These are phyloP conservation scores for Penicillium sp. DNA, from an alignment of 2,329 filamentous ascomycete genomes.

Conservation along the genomic window DNA sequence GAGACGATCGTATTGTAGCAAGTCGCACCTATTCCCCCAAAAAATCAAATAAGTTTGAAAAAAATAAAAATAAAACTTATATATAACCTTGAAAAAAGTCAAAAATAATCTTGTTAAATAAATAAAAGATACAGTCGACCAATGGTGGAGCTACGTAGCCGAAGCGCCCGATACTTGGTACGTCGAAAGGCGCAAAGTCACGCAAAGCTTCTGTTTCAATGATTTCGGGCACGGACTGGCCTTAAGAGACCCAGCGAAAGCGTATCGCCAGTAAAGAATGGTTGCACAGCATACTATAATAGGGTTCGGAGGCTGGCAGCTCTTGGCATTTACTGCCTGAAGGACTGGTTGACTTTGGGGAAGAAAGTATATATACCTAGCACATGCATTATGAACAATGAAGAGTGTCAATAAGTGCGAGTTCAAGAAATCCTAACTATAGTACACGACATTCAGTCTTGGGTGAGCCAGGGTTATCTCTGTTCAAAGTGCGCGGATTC, in stretches of 20 bases:
- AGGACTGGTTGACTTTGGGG: neutral
- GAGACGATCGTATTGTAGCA: slow-evolving; percentile 1
- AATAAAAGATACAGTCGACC: slow-evolving; percentile 1
- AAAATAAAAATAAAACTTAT: neutral
- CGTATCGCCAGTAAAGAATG: slow-evolving; percentile 39
- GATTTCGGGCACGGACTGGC: slow-evolving; percentile 19
- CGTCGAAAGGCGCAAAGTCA: slow-evolving; percentile 8
- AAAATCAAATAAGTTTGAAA: neutral
- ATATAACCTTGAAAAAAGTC: neutral
- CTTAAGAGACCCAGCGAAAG: slow-evolving; percentile 25
- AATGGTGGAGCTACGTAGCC: slow-evolving; percentile 16
- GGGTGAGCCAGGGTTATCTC: slow-evolving; percentile 6
- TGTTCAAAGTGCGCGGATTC: slow-evolving; percentile 10
- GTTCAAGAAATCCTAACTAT: slow-evolving; percentile 5
- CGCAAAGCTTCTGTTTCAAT: slow-evolving; percentile 10
- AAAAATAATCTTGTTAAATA: neutral
- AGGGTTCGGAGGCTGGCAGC: slow-evolving; percentile 29
- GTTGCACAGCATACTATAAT: slow-evolving; percentile 24
- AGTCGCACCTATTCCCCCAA: neutral
- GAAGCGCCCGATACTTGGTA: slow-evolving; percentile 10
- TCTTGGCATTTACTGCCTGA: slow-evolving; percentile 26
- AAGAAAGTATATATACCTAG: neutral
- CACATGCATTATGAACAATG: neutral
- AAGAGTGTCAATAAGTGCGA: slow-evolving; percentile 9
- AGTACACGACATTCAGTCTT: neutral